phyloP scores from a whole-genome alignment of 768 basidiomycete species.

The Cyclocybe aegerita region DNA sequence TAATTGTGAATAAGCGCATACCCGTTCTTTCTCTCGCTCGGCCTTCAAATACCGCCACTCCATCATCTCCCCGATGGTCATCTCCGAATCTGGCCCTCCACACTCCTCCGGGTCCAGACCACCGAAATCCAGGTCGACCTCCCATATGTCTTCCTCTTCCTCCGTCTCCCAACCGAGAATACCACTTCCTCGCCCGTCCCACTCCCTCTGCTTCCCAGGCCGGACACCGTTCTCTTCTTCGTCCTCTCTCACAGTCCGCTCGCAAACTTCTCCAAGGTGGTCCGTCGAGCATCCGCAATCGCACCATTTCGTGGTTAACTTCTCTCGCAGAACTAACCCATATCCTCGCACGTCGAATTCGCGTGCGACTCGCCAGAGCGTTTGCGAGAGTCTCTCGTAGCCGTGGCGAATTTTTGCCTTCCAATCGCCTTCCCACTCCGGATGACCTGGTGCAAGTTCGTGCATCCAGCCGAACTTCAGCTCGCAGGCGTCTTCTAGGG shows the following conservation, averaged over 20 bases:
- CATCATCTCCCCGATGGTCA: slow-evolving; percentile 75
- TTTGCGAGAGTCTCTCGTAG: slow-evolving; percentile 62
- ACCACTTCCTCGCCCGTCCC: slow-evolving; percentile 76
- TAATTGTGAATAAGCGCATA: slow-evolving; percentile 25
- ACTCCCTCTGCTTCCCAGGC: slow-evolving; percentile 69
- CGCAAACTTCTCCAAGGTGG: slow-evolving; percentile 75
- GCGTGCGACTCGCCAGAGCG: slow-evolving; percentile 67
- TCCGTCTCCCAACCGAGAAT: slow-evolving; percentile 73
- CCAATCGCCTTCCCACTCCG: slow-evolving; percentile 60
- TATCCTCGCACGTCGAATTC: slow-evolving; percentile 77
- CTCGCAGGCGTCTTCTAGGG: slow-evolving; percentile 66
- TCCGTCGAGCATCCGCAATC: slow-evolving; percentile 82
- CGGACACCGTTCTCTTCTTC: slow-evolving; percentile 59
- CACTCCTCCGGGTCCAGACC: slow-evolving; percentile 49
- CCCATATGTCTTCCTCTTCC: slow-evolving; percentile 79
- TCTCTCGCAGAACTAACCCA: slow-evolving; percentile 66
- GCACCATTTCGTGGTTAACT: slow-evolving; percentile 75
- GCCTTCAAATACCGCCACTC: slow-evolving; percentile 72
- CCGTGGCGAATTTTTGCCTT: slow-evolving; percentile 57
- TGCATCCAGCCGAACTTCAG: slow-evolving; percentile 47
- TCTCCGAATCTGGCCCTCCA: slow-evolving; percentile 44
- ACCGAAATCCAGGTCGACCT: slow-evolving; percentile 66
- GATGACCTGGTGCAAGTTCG: slow-evolving; percentile 29
- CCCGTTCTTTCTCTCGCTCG: slow-evolving; percentile 70
- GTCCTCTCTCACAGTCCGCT: slow-evolving; percentile 68